Evolutionary conservation across 345 rosid species (phyloP), one percentile per base, ranked within the genome.

Genomic region (Acer yangbiense): DNA sequence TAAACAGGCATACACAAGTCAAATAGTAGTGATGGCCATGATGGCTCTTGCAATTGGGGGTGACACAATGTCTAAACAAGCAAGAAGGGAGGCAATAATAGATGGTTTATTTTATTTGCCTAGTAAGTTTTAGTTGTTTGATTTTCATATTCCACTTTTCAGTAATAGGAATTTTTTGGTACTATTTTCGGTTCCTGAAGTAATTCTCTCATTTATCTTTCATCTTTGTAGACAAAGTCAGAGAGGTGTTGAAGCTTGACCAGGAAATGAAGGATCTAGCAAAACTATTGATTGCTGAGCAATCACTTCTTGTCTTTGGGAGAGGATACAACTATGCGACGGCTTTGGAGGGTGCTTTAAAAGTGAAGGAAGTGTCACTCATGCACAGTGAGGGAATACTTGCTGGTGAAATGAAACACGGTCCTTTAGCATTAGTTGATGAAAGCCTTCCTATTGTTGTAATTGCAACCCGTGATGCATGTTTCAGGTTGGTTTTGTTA

Each of bases 341-440:
- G 6, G 97, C 97, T 4, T 80, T 95, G 79, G 99, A 95, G 84
- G 99, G 99, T 79, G 98, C 99, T 44, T 69, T 90, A 68, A 95
- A 95, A 79, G 99, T 95, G 60, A 95, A 95, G 82, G 99, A 95
- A 84, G 99, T 95, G 55, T 85, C 99, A 48, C 96, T 95, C 48
- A 95, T 95, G 99, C 99, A 95, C 79, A 92, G 97, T 35, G 99
- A 93, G 82, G 99, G 99, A 46, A 90, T 95, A 75, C 94, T 95
- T 71, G 99, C 99, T 48, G 99, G 98, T 79, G 99, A 95, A 85
- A 95, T 95, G 99, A 95, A 95, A 82, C 99, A 95, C 62, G 99
- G 99, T 71, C 98, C 99, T 77, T 85, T 95, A 83, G 99, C 99
- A 72, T 80, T 95, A 50, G 99, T 95, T 46, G 99, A 95, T 77